Conservation (phyloP, 2,329 filamentous ascomycete genomes). For the Metarhizium robertsii region DNA sequence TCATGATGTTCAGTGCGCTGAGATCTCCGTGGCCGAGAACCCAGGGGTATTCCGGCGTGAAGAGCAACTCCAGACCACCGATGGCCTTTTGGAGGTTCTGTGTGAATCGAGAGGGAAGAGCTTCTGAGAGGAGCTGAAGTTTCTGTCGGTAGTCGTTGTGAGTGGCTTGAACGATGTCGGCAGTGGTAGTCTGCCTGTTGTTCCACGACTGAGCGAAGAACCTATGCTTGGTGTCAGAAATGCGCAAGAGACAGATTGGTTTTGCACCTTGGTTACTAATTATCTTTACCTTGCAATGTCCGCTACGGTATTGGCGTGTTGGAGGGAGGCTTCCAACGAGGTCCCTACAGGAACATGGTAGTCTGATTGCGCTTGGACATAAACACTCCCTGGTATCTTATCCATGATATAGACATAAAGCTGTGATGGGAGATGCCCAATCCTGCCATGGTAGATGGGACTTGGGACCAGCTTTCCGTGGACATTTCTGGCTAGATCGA, state of each 20-base stretch:
- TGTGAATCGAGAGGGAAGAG: constrained; percentile 1
- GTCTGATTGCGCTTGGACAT: constrained; percentile 4
- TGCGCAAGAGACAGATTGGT: no score
- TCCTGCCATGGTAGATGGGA: constrained; percentile 6
- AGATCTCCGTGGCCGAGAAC: constrained; percentile 12
- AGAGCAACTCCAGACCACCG: no score
- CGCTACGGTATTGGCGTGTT: constrained; percentile 1
- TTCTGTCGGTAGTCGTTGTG: constrained; percentile 5
- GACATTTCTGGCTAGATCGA: constrained; percentile 5
- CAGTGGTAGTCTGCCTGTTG: not conserved
- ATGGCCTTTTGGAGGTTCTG: no score
- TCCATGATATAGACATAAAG: constrained; percentile 11
- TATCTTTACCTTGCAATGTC: constrained; percentile 2
- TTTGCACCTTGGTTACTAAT: no score
- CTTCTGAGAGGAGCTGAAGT: constrained; percentile 4
- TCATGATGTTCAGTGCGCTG: constrained; percentile 19
- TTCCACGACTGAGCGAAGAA: not conserved
- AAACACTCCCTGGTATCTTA: constrained; percentile 7
- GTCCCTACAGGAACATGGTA: not conserved
- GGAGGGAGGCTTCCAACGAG: no score
- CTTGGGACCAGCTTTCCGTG: constrained; percentile 5
- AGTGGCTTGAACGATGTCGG: no score
- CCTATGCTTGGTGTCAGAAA: no score
- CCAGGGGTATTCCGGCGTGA: no score
- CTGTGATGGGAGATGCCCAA: constrained; percentile 5